Percentiles rank a stretch among this genome's conserved stretches.
Evolutionary conservation across 805 yeast species (phyloP).

Genomic region (Metschnikowia arizonensis): DNA sequence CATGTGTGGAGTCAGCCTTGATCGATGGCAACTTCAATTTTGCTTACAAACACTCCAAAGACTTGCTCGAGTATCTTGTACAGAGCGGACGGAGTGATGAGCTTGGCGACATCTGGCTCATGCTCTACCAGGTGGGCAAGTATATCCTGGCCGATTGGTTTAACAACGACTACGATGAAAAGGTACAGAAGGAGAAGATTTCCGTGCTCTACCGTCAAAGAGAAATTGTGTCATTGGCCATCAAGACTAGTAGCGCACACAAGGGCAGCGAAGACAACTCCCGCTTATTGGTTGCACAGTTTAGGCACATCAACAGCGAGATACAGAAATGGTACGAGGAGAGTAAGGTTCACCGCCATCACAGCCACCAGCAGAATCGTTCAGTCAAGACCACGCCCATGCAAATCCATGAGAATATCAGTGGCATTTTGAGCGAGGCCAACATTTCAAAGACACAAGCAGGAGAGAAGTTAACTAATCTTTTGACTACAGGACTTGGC

Average conservation of each 20-base stretch:
- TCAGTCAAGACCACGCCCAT: constrained; percentile 16
- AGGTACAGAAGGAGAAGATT: constrained; percentile 14
- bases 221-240: constrained; percentile 48
- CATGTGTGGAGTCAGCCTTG: constrained; percentile 66
- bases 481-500: constrained; percentile 53
- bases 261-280: constrained; percentile 53
- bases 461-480: constrained; percentile 45
- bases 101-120: constrained; percentile 53
- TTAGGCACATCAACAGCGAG: constrained; percentile 49
- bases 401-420: constrained; percentile 20
- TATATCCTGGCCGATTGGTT: constrained; percentile 25
- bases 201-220: constrained; percentile 46
- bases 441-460: constrained; percentile 29
- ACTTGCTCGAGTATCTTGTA: constrained; percentile 30
- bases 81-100: constrained; percentile 11
- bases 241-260: constrained; percentile 32
- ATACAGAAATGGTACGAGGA: constrained; percentile 23
- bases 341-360: constrained; percentile 14
- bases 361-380: constrained; percentile 11
- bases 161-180: constrained; percentile 16
- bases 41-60: constrained; percentile 46
- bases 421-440: constrained; percentile 30
- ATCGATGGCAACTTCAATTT: constrained; percentile 56
- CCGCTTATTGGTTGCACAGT: constrained; percentile 54
- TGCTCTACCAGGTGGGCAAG: constrained; percentile 72